phyloP scores from a whole-genome alignment of 495 filamentous ascomycete genomes.

The Articulospora tetracladia region DNA sequence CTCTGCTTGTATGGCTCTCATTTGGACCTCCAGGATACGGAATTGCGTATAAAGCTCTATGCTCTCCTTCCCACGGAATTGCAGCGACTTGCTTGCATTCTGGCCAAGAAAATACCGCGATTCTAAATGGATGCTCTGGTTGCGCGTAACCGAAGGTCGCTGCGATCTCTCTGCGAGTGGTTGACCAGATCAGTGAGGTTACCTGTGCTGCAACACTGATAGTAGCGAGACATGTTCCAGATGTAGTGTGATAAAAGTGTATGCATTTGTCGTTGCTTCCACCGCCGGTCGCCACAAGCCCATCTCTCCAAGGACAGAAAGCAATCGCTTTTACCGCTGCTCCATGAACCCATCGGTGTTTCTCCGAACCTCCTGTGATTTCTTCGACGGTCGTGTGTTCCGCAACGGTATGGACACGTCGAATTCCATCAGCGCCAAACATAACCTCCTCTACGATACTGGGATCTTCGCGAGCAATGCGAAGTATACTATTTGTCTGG shows the following conservation, averaged over 20 bases:
- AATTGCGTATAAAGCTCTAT: slow-evolving; percentile 73
- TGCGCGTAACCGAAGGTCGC: slow-evolving; percentile 96
- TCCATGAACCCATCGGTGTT: slow-evolving; percentile 70
- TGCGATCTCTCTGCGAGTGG: slow-evolving; percentile 77
- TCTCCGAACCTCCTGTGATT: slow-evolving; percentile 49
- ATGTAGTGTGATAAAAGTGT: slow-evolving; percentile 88
- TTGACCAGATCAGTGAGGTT: slow-evolving; percentile 89
- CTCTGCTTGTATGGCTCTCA: slow-evolving; percentile 28
- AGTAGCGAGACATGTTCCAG: slow-evolving; percentile 80
- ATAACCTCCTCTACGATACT: slow-evolving; percentile 5
- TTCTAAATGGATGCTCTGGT: slow-evolving; percentile 84
- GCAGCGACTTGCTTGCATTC: slow-evolving; percentile 83
- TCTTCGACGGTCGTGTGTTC: slow-evolving; percentile 21
- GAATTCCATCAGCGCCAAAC: slow-evolving; percentile 12
- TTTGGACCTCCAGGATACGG: slow-evolving; percentile 60
- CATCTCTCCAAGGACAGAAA: slow-evolving; percentile 92
- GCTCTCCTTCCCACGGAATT: slow-evolving; percentile 83
- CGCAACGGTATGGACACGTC: slow-evolving; percentile 14
- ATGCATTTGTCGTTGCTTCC: slow-evolving; percentile 93
- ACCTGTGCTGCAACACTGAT: slow-evolving; percentile 94
- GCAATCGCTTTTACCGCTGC: slow-evolving; percentile 96
- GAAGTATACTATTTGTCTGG: slow-evolving; percentile 57
- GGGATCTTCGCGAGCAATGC: slow-evolving; percentile 2
- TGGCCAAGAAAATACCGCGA: slow-evolving; percentile 95
- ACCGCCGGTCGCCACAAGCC: slow-evolving; percentile 85